Conservation (phyloP, 2,329 filamentous ascomycete species). For the Uncinocarpus reesii region DNA sequence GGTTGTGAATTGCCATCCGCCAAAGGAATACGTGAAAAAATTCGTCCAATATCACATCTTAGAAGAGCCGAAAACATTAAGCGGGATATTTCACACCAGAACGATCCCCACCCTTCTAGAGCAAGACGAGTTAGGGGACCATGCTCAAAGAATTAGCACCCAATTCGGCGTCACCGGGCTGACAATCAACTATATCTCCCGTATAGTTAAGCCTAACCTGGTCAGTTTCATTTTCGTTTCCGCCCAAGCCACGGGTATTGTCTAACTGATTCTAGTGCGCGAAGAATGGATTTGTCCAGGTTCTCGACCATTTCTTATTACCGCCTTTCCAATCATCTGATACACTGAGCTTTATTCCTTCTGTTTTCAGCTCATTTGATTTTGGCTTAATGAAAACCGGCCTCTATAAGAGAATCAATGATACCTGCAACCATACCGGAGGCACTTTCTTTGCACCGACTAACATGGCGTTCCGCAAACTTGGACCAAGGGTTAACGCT, state of each 20-base stretch:
- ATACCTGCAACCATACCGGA: constrained; percentile 47
- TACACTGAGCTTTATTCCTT: constrained; percentile 56
- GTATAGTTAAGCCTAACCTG: constrained; percentile 59
- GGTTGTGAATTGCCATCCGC: constrained; percentile 48
- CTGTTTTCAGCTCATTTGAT: constrained; percentile 66
- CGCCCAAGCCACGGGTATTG: background rate
- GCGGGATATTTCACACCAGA: constrained; percentile 55
- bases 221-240: constrained; percentile 33
- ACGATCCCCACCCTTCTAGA: constrained; percentile 63
- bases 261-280: constrained; percentile 42
- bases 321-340: constrained; percentile 58
- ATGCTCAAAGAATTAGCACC: constrained; percentile 62
- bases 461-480: constrained; percentile 67
- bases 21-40: constrained; percentile 58
- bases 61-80: constrained; percentile 55
- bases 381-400: constrained; percentile 66
- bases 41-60: constrained; percentile 67
- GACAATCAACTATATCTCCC: constrained; percentile 66
- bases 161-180: constrained; percentile 55
- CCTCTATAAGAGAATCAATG: constrained; percentile 51
- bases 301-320: constrained; percentile 61
- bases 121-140: constrained; percentile 49
- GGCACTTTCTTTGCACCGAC: constrained; percentile 71
- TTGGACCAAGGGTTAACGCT: constrained; percentile 63
- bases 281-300: constrained; percentile 73